Percentiles rank a stretch among this genome's conserved stretches.
Evolutionary conservation across 2,329 filamentous ascomycete genomes (phyloP).

Genomic region (Aspergillus sergii): DNA sequence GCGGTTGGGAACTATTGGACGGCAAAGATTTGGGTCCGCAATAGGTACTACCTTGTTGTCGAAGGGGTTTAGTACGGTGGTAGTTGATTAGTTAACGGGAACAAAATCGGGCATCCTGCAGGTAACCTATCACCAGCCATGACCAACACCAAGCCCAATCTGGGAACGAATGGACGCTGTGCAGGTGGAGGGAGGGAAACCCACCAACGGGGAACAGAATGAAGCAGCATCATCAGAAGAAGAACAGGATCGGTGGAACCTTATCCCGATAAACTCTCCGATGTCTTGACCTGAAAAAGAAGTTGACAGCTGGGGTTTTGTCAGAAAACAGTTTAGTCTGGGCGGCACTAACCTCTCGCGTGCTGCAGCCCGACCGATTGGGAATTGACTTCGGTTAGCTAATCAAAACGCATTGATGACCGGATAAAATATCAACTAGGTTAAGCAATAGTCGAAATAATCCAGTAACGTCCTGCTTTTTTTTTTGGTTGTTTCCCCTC

Average conservation of each 20-base stretch:
- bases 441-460: neutral
- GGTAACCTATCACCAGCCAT: neutral
- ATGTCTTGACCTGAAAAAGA: slow-evolving; percentile 30
- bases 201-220: neutral
- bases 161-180: neutral
- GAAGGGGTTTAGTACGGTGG: neutral
- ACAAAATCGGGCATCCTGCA: neutral
- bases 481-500: neutral
- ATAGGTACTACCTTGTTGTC: neutral
- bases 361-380: slow-evolving; percentile 25
- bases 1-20: neutral
- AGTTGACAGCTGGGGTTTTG: slow-evolving; percentile 33
- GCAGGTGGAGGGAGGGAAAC: neutral
- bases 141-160: neutral
- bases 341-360: slow-evolving; percentile 11
- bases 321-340: slow-evolving; percentile 16
- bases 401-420: neutral
- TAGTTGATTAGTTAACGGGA: neutral
- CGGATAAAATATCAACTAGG: neutral
- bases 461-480: neutral
- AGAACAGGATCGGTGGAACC: slow-evolving; percentile 19
- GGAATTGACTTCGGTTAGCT: slow-evolving; percentile 8
- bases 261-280: slow-evolving; percentile 31
- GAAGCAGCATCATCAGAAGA: slow-evolving; percentile 4
- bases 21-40: neutral